Conservation (phyloP, 1,139 yeast species). For the Hyphopichia buzzinii region DNA sequence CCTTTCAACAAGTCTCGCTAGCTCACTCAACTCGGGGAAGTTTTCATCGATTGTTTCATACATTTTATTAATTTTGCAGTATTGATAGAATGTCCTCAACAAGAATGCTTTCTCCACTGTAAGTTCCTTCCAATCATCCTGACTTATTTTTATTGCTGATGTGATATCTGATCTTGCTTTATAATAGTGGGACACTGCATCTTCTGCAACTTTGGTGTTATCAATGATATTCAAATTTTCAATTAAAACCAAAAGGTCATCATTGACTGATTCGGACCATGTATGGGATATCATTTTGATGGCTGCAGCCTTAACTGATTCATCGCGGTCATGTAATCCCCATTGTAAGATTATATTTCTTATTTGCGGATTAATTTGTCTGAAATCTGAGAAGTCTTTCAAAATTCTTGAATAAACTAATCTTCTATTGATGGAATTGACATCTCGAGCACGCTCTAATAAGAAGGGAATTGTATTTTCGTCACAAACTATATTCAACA, state of each 20-base stretch:
- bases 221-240: slow-evolving; percentile 68
- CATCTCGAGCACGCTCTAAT: slow-evolving; percentile 82
- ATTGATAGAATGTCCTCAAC: slow-evolving; percentile 63
- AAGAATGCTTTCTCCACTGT: slow-evolving; percentile 77
- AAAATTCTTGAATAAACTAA: slow-evolving; percentile 68
- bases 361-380: slow-evolving; percentile 51
- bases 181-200: slow-evolving; percentile 65
- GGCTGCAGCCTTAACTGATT: slow-evolving; percentile 69
- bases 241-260: slow-evolving; percentile 69
- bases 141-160: slow-evolving; percentile 54
- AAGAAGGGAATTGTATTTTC: slow-evolving; percentile 55
- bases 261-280: slow-evolving; percentile 72
- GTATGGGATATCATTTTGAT: slow-evolving; percentile 61
- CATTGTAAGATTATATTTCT: slow-evolving; percentile 70
- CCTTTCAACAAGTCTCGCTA: slow-evolving; percentile 57
- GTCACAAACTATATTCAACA: slow-evolving; percentile 64
- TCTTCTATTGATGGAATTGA: slow-evolving; percentile 68
- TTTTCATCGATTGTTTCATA: slow-evolving; percentile 63
- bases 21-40: slow-evolving; percentile 77
- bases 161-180: slow-evolving; percentile 61
- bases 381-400: slow-evolving; percentile 67
- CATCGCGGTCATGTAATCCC: slow-evolving; percentile 89
- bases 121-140: slow-evolving; percentile 63
- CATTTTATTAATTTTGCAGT: slow-evolving; percentile 54
- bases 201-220: slow-evolving; percentile 57